Evolutionary conservation across 176 grass and related monocot species (phyloP).

Genomic region (Cenchrus purpureus): DNA sequence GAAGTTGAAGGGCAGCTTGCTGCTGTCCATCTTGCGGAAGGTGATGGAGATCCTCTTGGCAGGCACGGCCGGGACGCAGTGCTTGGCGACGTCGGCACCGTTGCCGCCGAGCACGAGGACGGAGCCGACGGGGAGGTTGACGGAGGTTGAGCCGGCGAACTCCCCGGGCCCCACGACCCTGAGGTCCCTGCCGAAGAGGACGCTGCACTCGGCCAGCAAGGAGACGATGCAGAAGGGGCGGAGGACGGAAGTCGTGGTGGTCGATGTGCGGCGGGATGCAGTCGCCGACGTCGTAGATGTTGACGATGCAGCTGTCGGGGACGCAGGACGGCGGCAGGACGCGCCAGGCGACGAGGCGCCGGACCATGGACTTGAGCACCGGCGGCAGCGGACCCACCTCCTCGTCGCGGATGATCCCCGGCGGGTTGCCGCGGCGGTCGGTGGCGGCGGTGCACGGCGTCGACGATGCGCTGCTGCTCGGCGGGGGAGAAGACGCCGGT

Average conservation of each 20-base stretch:
- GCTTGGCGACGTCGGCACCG: conserved; percentile 68
- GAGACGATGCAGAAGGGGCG: conserved; percentile 73
- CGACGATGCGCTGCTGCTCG: conserved; percentile 50
- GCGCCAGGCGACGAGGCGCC: conserved; percentile 51
- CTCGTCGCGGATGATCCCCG: conserved; percentile 56
- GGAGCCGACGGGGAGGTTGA: conserved; percentile 47
- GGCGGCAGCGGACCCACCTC: conserved; percentile 61
- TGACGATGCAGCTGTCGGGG: conserved; percentile 75
- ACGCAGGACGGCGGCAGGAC: conserved; percentile 50
- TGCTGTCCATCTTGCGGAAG: conserved; percentile 63
- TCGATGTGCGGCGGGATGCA: conserved; percentile 79
- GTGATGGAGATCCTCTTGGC: conserved; percentile 75
- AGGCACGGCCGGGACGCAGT: conserved; percentile 67
- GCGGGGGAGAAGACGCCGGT: conserved; percentile 51
- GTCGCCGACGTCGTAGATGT: conserved; percentile 66
- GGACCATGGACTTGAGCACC: conserved; percentile 48
- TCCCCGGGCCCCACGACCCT: conserved; percentile 41
- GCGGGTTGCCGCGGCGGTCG: conserved; percentile 53
- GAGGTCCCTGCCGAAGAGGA: conserved; percentile 53
- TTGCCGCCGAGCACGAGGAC: conserved; percentile 66
- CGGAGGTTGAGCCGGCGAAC: conserved; percentile 41
- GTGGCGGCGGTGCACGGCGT: conserved; percentile 43
- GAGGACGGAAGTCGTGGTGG: conserved; percentile 53
- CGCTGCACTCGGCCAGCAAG: conserved; percentile 54
- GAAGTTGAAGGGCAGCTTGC: conserved; percentile 48